Evolutionary conservation across 192 early-diverging fungal species (phyloP).

Genomic region (Dissophora globulifera): DNA sequence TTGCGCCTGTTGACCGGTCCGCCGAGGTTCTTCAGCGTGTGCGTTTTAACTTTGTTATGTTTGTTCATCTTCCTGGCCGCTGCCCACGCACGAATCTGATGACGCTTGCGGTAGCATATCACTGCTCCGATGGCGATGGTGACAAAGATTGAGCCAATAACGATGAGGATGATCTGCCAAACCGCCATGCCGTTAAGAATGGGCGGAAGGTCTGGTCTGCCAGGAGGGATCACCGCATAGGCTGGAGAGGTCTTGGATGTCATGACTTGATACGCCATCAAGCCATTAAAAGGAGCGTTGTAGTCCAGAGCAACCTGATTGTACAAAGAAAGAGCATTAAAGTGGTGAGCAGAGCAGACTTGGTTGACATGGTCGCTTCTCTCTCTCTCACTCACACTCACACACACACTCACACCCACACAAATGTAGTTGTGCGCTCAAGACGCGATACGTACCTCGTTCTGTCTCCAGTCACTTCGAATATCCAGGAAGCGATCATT

Average conservation of each 20-base stretch:
- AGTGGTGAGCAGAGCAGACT: not conserved
- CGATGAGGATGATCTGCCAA: slow-evolving; percentile 64
- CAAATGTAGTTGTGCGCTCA: no score
- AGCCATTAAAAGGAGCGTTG: slow-evolving; percentile 61
- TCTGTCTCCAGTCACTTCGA: slow-evolving; percentile 57
- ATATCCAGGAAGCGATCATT: slow-evolving; percentile 61
- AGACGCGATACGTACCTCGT: slow-evolving; percentile 51
- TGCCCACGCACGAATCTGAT: slow-evolving; percentile 49
- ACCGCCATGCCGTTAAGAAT: slow-evolving; percentile 40
- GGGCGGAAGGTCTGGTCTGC: slow-evolving; percentile 54
- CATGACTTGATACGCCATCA: slow-evolving; percentile 64
- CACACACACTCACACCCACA: no score
- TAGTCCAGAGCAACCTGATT: slow-evolving; percentile 64
- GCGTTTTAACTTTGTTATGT: not conserved
- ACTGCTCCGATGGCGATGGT: slow-evolving; percentile 30
- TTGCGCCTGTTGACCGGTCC: not conserved
- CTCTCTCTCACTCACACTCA: no score
- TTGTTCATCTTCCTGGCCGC: slow-evolving; percentile 15
- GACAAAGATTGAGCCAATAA: slow-evolving; percentile 55
- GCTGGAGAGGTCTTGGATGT: slow-evolving; percentile 52
- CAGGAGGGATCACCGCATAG: slow-evolving; percentile 59
- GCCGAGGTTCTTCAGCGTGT: slow-evolving; percentile 3
- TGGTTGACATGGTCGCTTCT: no score
- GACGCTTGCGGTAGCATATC: slow-evolving; percentile 33
- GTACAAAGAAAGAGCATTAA: not conserved